Base-by-base conservation (phyloP, 805 yeast genomes). In the Pichia sporocuriosa region DNA sequence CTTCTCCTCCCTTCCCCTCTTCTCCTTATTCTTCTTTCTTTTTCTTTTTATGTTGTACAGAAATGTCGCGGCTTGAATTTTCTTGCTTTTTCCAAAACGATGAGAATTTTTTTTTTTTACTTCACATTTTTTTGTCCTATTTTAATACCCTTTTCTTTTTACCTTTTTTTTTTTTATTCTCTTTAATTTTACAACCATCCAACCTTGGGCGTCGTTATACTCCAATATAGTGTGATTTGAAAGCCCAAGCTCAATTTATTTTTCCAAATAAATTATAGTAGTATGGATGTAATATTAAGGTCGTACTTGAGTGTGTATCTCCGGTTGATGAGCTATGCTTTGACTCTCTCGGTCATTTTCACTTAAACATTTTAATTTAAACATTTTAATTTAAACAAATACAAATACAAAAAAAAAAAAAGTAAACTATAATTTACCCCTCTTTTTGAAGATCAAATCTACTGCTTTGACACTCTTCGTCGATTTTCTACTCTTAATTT, bases 291-390 rank as follows among this genome's bases (percentile, higher is more conserved):
- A 9, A 43, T 8, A 43, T 7, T 13, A 25, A 40, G 26, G 11
- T 35, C 30, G 30, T 36, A 36, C 41, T 42, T 16, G 16, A 35
- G 70, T 67, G 73, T 66, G 75, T 69, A 69, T 69, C 75, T 69
- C 75, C 75, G 73, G 59, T 60, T 66, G 69, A 67, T 60, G 73
- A 69, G 66, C 59, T 29, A 45, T 15, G 51, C 63, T 26, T 22
- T 68, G 75, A 68, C 56, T 66, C 71, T 63, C 54, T 67, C 73
- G 75, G 75, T 69, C 75, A 69, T 69, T 48, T 62, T 63, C 73
- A 68, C 70, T 68, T 56, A 57, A 39, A 69, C 70, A 67, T 60
- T 24, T 16, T 10, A 19, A n/a, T 6, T 16, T n/a, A n/a, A n/a
- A n/a, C n/a, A n/a, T n/a, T n/a, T n/a, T n/a, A n/a, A n/a, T n/a